These are phyloP conservation scores for Rhizopogon rudus DNA, from an alignment of 768 basidiomycete genomes.

Conservation along the genomic window DNA sequence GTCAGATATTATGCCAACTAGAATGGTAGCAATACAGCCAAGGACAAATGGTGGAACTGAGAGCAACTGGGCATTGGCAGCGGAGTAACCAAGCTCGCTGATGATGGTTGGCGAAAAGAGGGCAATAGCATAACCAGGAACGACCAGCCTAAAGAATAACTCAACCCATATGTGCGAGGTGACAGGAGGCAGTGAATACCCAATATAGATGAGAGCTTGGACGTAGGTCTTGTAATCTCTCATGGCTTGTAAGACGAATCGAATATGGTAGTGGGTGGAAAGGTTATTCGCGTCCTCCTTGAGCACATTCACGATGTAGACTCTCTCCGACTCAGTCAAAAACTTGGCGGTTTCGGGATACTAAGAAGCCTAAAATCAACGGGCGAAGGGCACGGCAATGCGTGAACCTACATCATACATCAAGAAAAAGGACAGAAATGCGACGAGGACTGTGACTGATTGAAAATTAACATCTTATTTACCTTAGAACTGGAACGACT, in stretches of 20 bases:
- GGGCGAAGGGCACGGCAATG: neutral
- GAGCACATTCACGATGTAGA: constrained; percentile 33
- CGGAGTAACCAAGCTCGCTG: constrained; percentile 42
- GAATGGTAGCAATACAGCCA: constrained; percentile 40
- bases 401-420: constrained; percentile 43
- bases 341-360: constrained; percentile 57
- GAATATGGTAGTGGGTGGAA: constrained; percentile 37
- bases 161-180: neutral
- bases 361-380: constrained; percentile 16
- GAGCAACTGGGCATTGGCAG: constrained; percentile 45
- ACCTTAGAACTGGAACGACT: neutral
- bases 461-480: neutral
- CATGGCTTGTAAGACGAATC: constrained; percentile 45
- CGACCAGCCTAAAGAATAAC: constrained; percentile 28
- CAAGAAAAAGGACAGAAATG: constrained; percentile 35
- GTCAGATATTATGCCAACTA: constrained; percentile 38
- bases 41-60: constrained; percentile 45
- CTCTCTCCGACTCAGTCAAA: constrained; percentile 40
- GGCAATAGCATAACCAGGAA: constrained; percentile 44
- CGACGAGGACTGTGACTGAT: constrained; percentile 15
- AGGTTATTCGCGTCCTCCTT: constrained; percentile 40
- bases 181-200: constrained; percentile 22
- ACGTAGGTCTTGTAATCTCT: constrained; percentile 37
- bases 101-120: constrained; percentile 50
- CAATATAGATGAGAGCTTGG: constrained; percentile 34